Base-by-base conservation (phyloP, 768 basidiomycete species). In the Lactifluus subvellereus region DNA sequence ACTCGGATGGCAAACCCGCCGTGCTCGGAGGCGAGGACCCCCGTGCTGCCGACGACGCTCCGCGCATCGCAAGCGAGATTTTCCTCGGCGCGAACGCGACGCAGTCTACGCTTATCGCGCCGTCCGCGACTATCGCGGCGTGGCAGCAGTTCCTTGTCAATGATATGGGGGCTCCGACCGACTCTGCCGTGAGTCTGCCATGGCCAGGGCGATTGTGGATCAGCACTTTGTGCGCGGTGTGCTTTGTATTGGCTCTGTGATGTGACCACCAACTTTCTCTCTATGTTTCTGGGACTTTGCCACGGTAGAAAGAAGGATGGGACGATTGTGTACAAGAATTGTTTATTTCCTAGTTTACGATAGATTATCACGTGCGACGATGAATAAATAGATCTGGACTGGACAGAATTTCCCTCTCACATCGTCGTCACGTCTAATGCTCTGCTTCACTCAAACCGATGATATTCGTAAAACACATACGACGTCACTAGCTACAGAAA, bases 41-140 rank as follows among this genome's bases (percentile, higher is more conserved):
- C 2, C 71, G 77, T 1, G 72, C 86, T 2, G 76, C 76, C 6
- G 75, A 70, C 35, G 77, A 79, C 52, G 69, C 82, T 55, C 67
- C 88, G n/a, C 77, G 79, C 6, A 85, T 85, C 6, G 77, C 78
- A 40, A 77, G 79, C 33, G 84, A 77, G 13, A 82, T 90, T 35
- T 81, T 78, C 58, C 81, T 83, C 55, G 84, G 84, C 2, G 76
- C 78, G 0, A 66, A 57, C 1, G 67, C 71, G 40, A 72, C 66
- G 64, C 65, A 70, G 65, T 55, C 68, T 54, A 70, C 71, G 48
- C 62, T 62, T 37, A 42, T 66, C 47, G 73, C 65, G 56, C 72
- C 74, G 16, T 60, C 65, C 18, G 73, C 71, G 43, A 75, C 74
- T 5, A 55, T 75, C 53, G 72, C 71, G 6, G 71, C 72, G 35